These are phyloP conservation scores for Jaenimonas drosophilae DNA, from an alignment of 208 protist genomes.

Conservation along the genomic window DNA sequence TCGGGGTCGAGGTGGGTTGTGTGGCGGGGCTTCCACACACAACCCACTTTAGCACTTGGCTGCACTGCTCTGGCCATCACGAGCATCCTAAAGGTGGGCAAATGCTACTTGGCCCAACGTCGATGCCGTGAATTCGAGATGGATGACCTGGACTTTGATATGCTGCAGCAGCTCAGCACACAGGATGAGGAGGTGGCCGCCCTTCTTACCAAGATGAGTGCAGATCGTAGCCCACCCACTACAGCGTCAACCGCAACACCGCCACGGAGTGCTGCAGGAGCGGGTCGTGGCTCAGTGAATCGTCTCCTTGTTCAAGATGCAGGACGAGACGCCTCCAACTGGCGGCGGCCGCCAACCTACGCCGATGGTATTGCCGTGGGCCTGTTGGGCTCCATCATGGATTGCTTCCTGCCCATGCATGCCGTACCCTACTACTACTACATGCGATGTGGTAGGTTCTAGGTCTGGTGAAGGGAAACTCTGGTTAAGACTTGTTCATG, in stretches of 20 bases:
- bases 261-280: neutral
- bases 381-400: slow-evolving; percentile 68
- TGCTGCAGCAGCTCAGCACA: slow-evolving; percentile 21
- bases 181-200: slow-evolving; percentile 3
- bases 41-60: slow-evolving; percentile 67
- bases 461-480: too few relatives aligned
- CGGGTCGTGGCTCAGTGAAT: slow-evolving; percentile 2
- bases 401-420: slow-evolving; percentile 73
- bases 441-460: too few relatives aligned
- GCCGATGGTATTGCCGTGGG: slow-evolving; percentile 75
- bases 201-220: neutral
- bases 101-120: slow-evolving; percentile 50
- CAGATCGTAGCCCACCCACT: neutral
- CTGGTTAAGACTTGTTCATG: too few relatives aligned
- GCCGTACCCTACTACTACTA: slow-evolving; percentile 53
- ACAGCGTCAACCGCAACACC: neutral
- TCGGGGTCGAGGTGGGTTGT: slow-evolving; percentile 27
- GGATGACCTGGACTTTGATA: slow-evolving; percentile 56
- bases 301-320: slow-evolving; percentile 1
- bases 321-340: neutral
- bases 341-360: slow-evolving; percentile 30
- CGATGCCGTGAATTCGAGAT: slow-evolving; percentile 68
- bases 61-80: slow-evolving; percentile 51
- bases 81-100: slow-evolving; percentile 44
- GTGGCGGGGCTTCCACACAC: slow-evolving; percentile 42